Evolutionary conservation across 2,329 filamentous ascomycete genomes (phyloP).

Genomic region (Thelonectria blattea): DNA sequence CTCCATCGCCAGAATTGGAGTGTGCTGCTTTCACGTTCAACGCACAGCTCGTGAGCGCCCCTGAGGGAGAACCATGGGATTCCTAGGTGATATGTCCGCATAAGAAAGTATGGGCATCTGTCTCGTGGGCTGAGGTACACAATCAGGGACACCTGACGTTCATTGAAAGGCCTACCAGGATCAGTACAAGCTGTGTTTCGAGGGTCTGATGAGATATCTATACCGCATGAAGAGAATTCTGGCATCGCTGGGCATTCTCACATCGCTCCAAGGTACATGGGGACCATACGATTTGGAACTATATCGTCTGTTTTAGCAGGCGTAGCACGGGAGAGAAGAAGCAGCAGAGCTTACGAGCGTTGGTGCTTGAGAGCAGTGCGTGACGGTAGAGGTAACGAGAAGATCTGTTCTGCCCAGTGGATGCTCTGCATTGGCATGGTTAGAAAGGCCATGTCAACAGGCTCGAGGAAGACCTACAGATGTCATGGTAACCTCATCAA

Average conservation of each 20-base stretch:
- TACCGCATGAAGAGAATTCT: constrained; percentile 63
- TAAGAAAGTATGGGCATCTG: constrained; percentile 53
- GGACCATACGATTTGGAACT: constrained; percentile 57
- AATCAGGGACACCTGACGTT: constrained; percentile 60
- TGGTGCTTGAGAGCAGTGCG: constrained; percentile 56
- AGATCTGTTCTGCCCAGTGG: constrained; percentile 68
- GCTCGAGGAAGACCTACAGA: constrained; percentile 20
- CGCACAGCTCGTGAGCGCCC: constrained; percentile 61
- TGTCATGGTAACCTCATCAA: constrained; percentile 34
- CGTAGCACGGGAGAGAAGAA: not conserved
- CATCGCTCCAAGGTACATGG: constrained; percentile 49
- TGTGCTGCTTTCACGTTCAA: constrained; percentile 55
- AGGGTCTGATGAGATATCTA: constrained; percentile 9
- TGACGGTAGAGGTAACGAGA: constrained; percentile 59
- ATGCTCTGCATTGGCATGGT: constrained; percentile 45
- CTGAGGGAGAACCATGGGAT: constrained; percentile 54
- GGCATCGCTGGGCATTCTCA: constrained; percentile 54
- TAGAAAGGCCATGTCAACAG: constrained; percentile 4
- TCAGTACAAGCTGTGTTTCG: constrained; percentile 3
- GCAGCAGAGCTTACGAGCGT: constrained; percentile 36
- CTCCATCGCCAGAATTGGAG: constrained; percentile 62
- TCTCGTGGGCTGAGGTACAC: constrained; percentile 55
- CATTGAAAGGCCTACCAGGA: constrained; percentile 56
- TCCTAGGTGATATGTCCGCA: constrained; percentile 51
- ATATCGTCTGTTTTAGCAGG: constrained; percentile 10